Evolutionary conservation across 768 basidiomycete genomes (phyloP), one percentile per base, ranked within the genome.

Genomic region (Jaapia argillacea): DNA sequence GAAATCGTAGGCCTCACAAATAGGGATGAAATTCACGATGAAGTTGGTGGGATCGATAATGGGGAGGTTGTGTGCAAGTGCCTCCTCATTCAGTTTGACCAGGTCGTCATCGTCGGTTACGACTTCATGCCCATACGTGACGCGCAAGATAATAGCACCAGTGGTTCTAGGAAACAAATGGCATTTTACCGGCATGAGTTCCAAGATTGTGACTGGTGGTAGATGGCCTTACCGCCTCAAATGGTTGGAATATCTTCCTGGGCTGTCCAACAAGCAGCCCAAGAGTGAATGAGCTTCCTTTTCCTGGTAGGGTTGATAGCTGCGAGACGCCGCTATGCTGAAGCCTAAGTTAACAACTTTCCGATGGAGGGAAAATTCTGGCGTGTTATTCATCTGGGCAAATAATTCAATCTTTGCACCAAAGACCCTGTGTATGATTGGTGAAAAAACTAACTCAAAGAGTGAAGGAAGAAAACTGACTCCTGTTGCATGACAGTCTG

Each of bases 71-170:
- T 39, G 23, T 18, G 39, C 22, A 21, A 40, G n/a, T 3, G 31
- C 39, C 16, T 41, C 33, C 26, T 44, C 46, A 18, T 40, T 48
- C n/a, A 48, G 42, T 31, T 18, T 13, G 20, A 47, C 40, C 16
- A 49, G 26, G 6, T 43, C 26, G 43, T 55, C 54, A n/a, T 45
- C 41, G 5, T 48, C 31, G 10, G 44, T 28, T 42, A 47, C 33
- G 40, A 50, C 43, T 10, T 52, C 42, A 42, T 56, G 54, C 7
- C 55, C 56, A 38, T 58, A 54, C 1, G 54, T 31, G 4, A 56
- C 27, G 18, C 48, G 46, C 21, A 58, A 27, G n/a, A 54, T 51
- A 6, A 54, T 49, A 6, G 49, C 45, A 4, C 54, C 54, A 7
- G 47, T 43, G 6, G 33, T 40, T 5, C 41, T 46, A 22, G 5